These are phyloP conservation scores for Papiliotrema flavescens DNA, from an alignment of 1,284 basidiomycete species.

Conservation along the genomic window DNA sequence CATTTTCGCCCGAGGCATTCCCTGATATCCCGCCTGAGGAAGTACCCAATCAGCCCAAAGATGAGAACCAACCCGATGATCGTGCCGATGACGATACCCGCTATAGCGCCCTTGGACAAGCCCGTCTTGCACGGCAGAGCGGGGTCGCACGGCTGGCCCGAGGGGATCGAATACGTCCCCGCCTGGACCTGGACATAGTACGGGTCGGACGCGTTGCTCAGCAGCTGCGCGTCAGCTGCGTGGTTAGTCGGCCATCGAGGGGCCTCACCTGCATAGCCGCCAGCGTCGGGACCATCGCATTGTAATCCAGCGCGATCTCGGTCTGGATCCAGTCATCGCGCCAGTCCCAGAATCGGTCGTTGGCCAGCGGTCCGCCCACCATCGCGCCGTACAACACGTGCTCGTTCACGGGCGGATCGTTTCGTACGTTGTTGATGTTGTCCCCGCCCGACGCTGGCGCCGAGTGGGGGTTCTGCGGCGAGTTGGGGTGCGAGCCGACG, in stretches of 20 bases:
- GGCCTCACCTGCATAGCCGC: slow-evolving; percentile 55
- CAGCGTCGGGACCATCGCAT: slow-evolving; percentile 77
- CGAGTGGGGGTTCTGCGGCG: slow-evolving; percentile 81
- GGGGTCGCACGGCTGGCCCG: slow-evolving; percentile 69
- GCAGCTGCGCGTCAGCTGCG: slow-evolving; percentile 10
- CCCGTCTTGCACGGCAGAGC: slow-evolving; percentile 57
- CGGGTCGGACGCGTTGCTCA: slow-evolving; percentile 58
- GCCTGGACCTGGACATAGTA: slow-evolving; percentile 67
- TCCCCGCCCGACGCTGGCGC: slow-evolving; percentile 77
- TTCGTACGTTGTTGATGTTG: slow-evolving; percentile 63
- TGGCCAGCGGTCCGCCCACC: slow-evolving; percentile 75
- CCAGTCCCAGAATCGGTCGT: slow-evolving; percentile 76
- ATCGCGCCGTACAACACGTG: slow-evolving; percentile 82
- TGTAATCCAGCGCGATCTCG: slow-evolving; percentile 56
- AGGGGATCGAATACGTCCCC: slow-evolving; percentile 65
- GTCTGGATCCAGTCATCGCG: slow-evolving; percentile 55
- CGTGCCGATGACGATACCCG: slow-evolving; percentile 65
- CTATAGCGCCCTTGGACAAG: slow-evolving; percentile 59
- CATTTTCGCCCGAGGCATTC: background rate
- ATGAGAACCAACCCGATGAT: slow-evolving; percentile 61
- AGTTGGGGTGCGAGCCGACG: slow-evolving; percentile 83
- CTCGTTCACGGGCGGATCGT: slow-evolving; percentile 63
- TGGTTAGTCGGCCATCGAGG: background rate
- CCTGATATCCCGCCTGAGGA: slow-evolving; percentile 13
- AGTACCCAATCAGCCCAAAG: slow-evolving; percentile 54